Conservation (phyloP, 1,284 basidiomycete species). For the Cutaneotrichosporon dermatis region DNA sequence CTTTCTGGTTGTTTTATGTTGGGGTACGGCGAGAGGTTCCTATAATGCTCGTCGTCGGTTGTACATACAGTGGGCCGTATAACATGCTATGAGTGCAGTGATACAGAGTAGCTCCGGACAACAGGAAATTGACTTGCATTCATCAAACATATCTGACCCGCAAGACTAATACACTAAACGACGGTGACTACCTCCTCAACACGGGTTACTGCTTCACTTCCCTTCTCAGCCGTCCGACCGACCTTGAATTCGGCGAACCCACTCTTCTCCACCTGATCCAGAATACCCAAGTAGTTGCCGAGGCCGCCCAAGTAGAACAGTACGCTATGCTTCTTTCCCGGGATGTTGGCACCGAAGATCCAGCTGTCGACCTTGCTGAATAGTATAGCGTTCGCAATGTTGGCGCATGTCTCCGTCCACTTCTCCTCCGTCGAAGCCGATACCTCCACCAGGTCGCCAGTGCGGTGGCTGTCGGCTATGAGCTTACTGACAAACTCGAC, state of each 20-base stretch:
- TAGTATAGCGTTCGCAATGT: slow-evolving; percentile 8
- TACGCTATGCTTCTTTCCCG: slow-evolving; percentile 14
- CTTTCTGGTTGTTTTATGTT: too few species aligned
- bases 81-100: too few species aligned
- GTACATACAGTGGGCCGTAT: too few species aligned
- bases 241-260: slow-evolving; percentile 8
- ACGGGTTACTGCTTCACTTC: too few species aligned
- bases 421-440: not conserved
- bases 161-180: too few species aligned
- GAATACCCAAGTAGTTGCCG: not conserved
- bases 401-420: slow-evolving; percentile 6
- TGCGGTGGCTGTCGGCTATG: not conserved
- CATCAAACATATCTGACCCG: too few species aligned
- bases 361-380: slow-evolving; percentile 11
- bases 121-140: too few species aligned
- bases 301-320: slow-evolving; percentile 17
- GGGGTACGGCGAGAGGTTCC: too few species aligned
- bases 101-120: too few species aligned
- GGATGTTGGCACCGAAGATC: slow-evolving; percentile 18
- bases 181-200: too few species aligned
- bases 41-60: too few species aligned
- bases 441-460: not conserved
- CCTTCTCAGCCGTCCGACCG: too few species aligned
- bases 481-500: slow-evolving; percentile 11
- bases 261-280: not conserved